These are phyloP conservation scores for Rhodosporidiobolus sp. DNA, from an alignment of 768 basidiomycete genomes.

Conservation along the genomic window DNA sequence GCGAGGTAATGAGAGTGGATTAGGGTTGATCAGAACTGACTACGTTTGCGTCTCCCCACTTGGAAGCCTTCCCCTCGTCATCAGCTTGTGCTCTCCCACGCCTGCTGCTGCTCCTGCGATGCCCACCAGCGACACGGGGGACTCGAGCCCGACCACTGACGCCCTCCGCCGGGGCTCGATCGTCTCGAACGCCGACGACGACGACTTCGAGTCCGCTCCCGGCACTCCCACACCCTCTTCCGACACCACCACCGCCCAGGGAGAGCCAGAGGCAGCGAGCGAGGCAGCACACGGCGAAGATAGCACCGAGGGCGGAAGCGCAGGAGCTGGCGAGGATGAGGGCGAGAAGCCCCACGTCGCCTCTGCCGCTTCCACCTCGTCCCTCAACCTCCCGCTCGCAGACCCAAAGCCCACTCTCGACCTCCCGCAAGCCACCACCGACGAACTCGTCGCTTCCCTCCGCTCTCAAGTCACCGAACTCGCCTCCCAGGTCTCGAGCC, in stretches of 20 bases:
- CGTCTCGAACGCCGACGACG: conserved; percentile 14
- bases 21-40: no score
- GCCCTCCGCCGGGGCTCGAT: neutral
- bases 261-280: neutral
- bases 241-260: neutral
- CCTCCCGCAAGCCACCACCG: neutral
- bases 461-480: conserved; percentile 79
- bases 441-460: conserved; percentile 67
- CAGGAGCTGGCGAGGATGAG: no score
- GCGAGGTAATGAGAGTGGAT: no score
- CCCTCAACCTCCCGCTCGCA: neutral
- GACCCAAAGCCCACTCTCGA: conserved; percentile 7
- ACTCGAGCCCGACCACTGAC: neutral
- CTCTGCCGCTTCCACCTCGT: conserved; percentile 18
- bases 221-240: neutral
- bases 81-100: neutral
- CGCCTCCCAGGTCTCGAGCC: conserved; percentile 80
- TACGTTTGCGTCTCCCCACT: no score
- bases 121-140: conserved; percentile 1
- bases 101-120: neutral
- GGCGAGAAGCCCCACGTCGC: no score
- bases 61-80: no score
- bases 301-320: neutral
- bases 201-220: neutral
- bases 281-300: neutral